These are phyloP conservation scores for Aspergillus tanneri DNA, from an alignment of 2,329 filamentous ascomycete genomes.

Conservation along the genomic window DNA sequence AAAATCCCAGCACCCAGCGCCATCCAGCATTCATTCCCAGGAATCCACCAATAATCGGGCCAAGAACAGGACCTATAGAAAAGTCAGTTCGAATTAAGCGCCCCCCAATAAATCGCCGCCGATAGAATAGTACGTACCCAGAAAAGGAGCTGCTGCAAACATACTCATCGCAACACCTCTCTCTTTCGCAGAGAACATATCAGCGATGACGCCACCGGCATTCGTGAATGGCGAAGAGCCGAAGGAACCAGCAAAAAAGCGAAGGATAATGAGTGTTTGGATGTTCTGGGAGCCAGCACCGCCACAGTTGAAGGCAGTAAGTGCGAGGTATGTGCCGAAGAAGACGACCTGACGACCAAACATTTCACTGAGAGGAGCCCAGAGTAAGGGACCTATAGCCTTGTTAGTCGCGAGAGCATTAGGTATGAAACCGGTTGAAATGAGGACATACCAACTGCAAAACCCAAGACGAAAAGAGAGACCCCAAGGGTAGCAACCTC, in stretches of 20 bases:
- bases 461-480: constrained; percentile 49
- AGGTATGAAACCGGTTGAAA: neutral
- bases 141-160: constrained; percentile 66
- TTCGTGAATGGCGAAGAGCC: constrained; percentile 64
- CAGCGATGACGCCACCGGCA: constrained; percentile 61
- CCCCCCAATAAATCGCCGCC: neutral
- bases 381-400: constrained; percentile 42
- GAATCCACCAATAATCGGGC: constrained; percentile 68
- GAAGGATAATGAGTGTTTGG: constrained; percentile 61
- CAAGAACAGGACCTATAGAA: constrained; percentile 53
- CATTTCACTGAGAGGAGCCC: constrained; percentile 43
- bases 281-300: constrained; percentile 59
- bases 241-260: constrained; percentile 65
- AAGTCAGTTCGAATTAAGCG: neutral
- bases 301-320: constrained; percentile 63
- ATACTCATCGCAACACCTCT: constrained; percentile 60
- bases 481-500: constrained; percentile 45
- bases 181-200: constrained; percentile 57
- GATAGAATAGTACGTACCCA: constrained; percentile 40
- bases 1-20: constrained; percentile 67
- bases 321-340: constrained; percentile 35
- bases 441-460: constrained; percentile 37
- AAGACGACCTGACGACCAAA: constrained; percentile 40
- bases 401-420: neutral
- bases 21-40: constrained; percentile 63